phyloP scores from a whole-genome alignment of 768 basidiomycete genomes.

The Ephemerocybe angulata region DNA sequence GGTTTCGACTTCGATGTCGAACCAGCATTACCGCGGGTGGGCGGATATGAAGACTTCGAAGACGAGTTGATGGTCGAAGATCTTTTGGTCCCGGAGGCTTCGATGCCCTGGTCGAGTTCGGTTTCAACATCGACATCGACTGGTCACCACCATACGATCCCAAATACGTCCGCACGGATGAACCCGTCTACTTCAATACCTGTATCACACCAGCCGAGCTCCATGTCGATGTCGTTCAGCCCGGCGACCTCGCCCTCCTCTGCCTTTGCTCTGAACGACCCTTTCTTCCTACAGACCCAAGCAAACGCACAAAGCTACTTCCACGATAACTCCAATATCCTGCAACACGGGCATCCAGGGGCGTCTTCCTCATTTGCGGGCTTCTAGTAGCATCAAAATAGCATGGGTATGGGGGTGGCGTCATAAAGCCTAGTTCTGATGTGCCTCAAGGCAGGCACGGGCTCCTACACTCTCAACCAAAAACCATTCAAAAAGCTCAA shows the following conservation, averaged over 20 bases:
- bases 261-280: slow-evolving; percentile 49
- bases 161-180: no score
- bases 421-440: no score
- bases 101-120: background rate
- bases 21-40: slow-evolving; percentile 10
- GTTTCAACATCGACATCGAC: background rate
- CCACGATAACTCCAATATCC: background rate
- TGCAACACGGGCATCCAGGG: background rate
- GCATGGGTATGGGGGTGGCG: no score
- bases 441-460: no score
- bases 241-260: slow-evolving; percentile 24
- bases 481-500: no score
- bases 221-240: slow-evolving; percentile 13
- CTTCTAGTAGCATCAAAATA: no score
- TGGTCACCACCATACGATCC: background rate
- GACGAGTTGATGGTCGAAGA: slow-evolving; percentile 55
- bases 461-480: no score
- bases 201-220: no score
- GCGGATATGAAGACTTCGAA: slow-evolving; percentile 29
- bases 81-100: slow-evolving; percentile 39
- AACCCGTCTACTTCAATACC: no score
- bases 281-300: slow-evolving; percentile 41
- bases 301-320: background rate
- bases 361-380: background rate
- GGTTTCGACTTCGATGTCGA: no score